Percentiles rank a stretch among this genome's conserved stretches.
These are phyloP conservation scores for Coniochaeta ligniaria DNA, from an alignment of 2,329 filamentous ascomycete species.

Conservation along the genomic window DNA sequence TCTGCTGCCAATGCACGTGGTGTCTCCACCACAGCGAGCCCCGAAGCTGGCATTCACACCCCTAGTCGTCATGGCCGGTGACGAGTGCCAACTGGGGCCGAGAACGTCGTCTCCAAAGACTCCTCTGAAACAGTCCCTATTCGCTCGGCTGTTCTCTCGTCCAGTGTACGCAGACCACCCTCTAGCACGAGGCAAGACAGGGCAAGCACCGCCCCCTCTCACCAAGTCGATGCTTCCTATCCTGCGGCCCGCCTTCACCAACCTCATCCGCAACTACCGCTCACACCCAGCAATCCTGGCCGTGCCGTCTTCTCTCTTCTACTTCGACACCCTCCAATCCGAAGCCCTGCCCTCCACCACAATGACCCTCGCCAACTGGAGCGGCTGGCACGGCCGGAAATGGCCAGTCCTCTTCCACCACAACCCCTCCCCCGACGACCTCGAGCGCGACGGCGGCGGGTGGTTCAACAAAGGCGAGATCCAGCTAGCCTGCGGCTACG, in stretches of 20 bases:
- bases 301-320: constrained; percentile 14
- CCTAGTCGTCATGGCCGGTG: constrained; percentile 16
- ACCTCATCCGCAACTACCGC: constrained; percentile 16
- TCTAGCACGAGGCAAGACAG: constrained; percentile 10
- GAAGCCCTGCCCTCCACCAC: background rate
- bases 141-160: constrained; percentile 13
- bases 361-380: constrained; percentile 8
- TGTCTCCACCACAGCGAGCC: constrained; percentile 9
- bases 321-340: constrained; percentile 13
- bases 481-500: constrained; percentile 10
- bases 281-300: constrained; percentile 17
- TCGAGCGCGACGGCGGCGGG: constrained; percentile 13
- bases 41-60: constrained; percentile 8
- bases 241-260: constrained; percentile 15
- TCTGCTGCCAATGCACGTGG: constrained; percentile 12
- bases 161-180: constrained; percentile 15
- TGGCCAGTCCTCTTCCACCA: constrained; percentile 15
- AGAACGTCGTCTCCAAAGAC: constrained; percentile 9
- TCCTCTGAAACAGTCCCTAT: constrained; percentile 11
- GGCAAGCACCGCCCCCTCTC: constrained; percentile 3
- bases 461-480: constrained; percentile 15
- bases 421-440: constrained; percentile 11
- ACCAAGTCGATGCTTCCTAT: constrained; percentile 10
- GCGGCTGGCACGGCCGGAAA: constrained; percentile 8
- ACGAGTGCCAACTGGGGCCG: constrained; percentile 15